A percentile compares a stretch with the other conserved stretches of the same genome.
Evolutionary conservation across 176 grass and related monocot species (phyloP).

Genomic region (Oryza coarctata): DNA sequence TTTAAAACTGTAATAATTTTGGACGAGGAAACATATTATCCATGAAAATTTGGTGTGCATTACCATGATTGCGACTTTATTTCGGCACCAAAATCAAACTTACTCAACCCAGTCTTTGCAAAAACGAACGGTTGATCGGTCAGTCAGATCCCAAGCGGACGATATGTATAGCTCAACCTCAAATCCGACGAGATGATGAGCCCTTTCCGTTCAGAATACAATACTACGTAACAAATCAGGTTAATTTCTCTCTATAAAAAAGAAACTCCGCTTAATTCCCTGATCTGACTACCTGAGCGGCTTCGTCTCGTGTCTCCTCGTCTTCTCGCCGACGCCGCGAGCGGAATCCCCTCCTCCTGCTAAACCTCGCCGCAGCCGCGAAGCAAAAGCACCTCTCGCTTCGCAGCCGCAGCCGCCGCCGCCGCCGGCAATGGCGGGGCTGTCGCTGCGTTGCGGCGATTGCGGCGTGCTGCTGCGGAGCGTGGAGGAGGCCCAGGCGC

Average conservation of each 20-base stretch:
- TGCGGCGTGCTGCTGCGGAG: slow-evolving; percentile 89
- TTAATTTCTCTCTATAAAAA: neutral
- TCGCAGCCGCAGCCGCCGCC: neutral
- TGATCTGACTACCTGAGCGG: neutral
- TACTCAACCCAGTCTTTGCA: too few relatives aligned
- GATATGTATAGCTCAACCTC: too few relatives aligned
- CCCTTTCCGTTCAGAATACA: neutral
- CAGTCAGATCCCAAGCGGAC: too few relatives aligned
- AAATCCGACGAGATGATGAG: too few relatives aligned
- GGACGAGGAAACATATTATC: too few relatives aligned
- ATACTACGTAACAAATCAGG: neutral
- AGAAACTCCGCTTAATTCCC: neutral
- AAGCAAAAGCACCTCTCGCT: neutral
- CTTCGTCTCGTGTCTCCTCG: slow-evolving; percentile 17
- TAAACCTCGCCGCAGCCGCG: slow-evolving; percentile 13
- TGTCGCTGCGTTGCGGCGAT: slow-evolving; percentile 86
- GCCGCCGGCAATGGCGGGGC: slow-evolving; percentile 57
- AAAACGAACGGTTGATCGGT: too few relatives aligned
- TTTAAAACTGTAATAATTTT: too few relatives aligned
- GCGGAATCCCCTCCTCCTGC: neutral
- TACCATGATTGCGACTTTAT: too few relatives aligned
- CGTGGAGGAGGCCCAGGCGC: slow-evolving; percentile 93
- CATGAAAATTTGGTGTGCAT: too few relatives aligned
- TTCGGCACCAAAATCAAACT: too few relatives aligned
- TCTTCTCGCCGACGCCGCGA: neutral